Conservation (phyloP, 768 basidiomycete species). For the Gloeopeniophorella convolvens region DNA sequence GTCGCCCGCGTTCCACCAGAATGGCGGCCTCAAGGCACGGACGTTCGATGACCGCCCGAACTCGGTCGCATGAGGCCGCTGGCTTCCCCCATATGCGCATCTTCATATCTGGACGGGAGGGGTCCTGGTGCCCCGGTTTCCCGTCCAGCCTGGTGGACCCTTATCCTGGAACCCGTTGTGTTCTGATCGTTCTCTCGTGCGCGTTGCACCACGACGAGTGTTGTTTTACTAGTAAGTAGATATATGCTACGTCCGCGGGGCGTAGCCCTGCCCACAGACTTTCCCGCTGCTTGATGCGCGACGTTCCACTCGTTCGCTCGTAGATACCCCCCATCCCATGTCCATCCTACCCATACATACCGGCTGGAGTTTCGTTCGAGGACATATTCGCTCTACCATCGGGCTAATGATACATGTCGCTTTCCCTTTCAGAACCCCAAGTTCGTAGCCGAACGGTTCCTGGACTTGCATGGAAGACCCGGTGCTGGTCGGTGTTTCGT, state of each 20-base stretch:
- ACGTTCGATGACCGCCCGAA: slow-evolving; percentile 14
- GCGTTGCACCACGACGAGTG: not conserved
- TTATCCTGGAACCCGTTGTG: not conserved
- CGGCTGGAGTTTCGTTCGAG: not conserved
- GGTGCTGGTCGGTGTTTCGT: too few species aligned
- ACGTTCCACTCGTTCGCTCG: not conserved
- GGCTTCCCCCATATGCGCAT: not conserved
- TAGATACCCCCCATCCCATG: slow-evolving; percentile 2
- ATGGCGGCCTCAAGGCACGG: slow-evolving; percentile 5
- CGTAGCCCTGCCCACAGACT: not conserved
- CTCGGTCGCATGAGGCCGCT: slow-evolving; percentile 29
- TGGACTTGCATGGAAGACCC: too few species aligned
- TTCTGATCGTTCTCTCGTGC: not conserved
- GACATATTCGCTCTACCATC: not conserved
- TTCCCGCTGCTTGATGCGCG: not conserved
- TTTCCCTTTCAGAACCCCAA: too few species aligned
- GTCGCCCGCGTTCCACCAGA: slow-evolving; percentile 27
- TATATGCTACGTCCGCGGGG: not conserved
- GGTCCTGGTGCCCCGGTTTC: not conserved
- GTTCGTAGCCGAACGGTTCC: too few species aligned
- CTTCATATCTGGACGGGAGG: not conserved
- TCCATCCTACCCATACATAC: not conserved
- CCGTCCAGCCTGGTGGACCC: not conserved
- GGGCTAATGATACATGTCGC: not conserved
- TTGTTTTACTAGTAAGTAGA: not conserved